These are phyloP conservation scores for Ganoderma multipileum DNA, from an alignment of 1,284 basidiomycete genomes.

Conservation along the genomic window DNA sequence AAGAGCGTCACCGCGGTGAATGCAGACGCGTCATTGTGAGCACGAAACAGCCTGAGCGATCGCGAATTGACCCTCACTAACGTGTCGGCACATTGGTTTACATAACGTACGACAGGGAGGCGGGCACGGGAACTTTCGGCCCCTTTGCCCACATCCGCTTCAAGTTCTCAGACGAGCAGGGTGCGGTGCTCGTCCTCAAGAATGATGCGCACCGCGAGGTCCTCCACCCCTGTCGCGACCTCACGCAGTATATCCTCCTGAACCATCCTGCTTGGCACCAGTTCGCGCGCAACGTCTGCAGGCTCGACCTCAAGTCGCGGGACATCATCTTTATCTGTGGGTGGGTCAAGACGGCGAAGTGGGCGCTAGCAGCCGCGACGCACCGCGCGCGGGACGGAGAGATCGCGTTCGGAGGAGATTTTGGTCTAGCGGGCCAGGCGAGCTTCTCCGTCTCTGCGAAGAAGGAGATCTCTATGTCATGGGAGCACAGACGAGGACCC, in stretches of 20 bases:
- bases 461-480: slow-evolving; percentile 7
- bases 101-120: not conserved
- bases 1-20: slow-evolving; percentile 14
- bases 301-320: slow-evolving; percentile 24
- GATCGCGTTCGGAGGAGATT: slow-evolving; percentile 26
- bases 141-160: slow-evolving; percentile 19
- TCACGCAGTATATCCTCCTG: slow-evolving; percentile 15
- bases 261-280: slow-evolving; percentile 29
- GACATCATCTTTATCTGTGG: slow-evolving; percentile 33
- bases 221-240: slow-evolving; percentile 18
- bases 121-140: not conserved
- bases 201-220: slow-evolving; percentile 20
- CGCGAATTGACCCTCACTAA: not conserved
- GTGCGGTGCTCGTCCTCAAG: slow-evolving; percentile 31
- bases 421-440: slow-evolving; percentile 14
- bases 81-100: not conserved
- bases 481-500: slow-evolving; percentile 15
- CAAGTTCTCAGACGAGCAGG: slow-evolving; percentile 30
- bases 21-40: slow-evolving; percentile 9
- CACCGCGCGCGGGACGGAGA: slow-evolving; percentile 22
- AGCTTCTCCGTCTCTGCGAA: slow-evolving; percentile 17
- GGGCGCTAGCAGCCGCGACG: slow-evolving; percentile 33
- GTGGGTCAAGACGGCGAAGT: slow-evolving; percentile 31
- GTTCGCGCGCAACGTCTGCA: slow-evolving; percentile 22
- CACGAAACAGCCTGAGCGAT: too few relatives aligned